phyloP scores from a whole-genome alignment of 2,329 filamentous ascomycete genomes.

The Triangularia verruculosa region DNA sequence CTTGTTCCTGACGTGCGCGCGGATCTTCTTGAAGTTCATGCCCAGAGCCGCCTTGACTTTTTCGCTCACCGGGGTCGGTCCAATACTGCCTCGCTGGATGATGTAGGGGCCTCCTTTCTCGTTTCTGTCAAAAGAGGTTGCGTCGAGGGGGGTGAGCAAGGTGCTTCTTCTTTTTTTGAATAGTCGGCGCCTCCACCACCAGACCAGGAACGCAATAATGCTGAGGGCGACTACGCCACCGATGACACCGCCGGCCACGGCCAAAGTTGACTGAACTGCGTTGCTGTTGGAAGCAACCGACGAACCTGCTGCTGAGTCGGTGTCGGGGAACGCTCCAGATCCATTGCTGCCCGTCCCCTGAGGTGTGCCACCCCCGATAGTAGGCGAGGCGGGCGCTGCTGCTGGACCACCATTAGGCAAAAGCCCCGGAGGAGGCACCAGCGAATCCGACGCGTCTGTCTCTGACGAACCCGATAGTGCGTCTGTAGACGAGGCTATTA shows the following conservation, averaged over 20 bases:
- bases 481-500: constrained; percentile 29
- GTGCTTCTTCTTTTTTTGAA: constrained; percentile 45
- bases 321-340: neutral
- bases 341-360: neutral
- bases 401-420: constrained; percentile 15
- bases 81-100: constrained; percentile 47
- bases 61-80: constrained; percentile 45
- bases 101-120: constrained; percentile 36
- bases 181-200: constrained; percentile 47
- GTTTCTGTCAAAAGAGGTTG: constrained; percentile 28
- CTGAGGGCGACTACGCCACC: constrained; percentile 47
- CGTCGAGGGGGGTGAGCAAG: constrained; percentile 47
- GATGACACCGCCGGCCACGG: constrained; percentile 51
- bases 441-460: constrained; percentile 13
- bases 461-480: constrained; percentile 15
- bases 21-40: constrained; percentile 36
- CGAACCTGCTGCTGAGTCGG: constrained; percentile 18
- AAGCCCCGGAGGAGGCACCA: constrained; percentile 5
- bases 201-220: constrained; percentile 47
- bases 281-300: constrained; percentile 26
- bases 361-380: constrained; percentile 19
- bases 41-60: constrained; percentile 41
- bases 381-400: constrained; percentile 22
- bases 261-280: constrained; percentile 37
- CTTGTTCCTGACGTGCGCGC: constrained; percentile 34